Base-by-base conservation (phyloP, 495 filamentous ascomycete genomes). In the Penicillium bialowiezense region DNA sequence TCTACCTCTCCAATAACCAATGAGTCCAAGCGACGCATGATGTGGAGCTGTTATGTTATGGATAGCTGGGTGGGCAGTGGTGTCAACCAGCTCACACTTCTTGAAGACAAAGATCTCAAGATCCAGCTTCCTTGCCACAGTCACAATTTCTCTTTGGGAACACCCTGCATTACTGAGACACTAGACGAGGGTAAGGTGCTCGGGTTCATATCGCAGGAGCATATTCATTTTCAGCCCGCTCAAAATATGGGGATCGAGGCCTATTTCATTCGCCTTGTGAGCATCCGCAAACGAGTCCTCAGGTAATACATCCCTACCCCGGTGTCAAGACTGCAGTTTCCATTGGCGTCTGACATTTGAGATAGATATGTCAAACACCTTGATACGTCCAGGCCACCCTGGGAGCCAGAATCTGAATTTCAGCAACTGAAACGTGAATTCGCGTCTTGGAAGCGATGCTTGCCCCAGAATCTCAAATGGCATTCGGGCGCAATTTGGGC, bases 31-130 rank as follows among this genome's bases (percentile, higher is more conserved):
- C 57, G 60, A 10, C 48, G 60, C 23, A 24, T 60, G 17, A 60
- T 60, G 50, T 63, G 60, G 60, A 56, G 57, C 7, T 60, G 58
- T 31, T 63, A 63, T 58, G 54, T 63, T 9, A 59, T 63, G 51
- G 60, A 63, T 37, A 59, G 57, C 17, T 63, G 60, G 60, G 52
- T 56, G 2, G 54, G 58, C 5, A 59, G 52, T 17, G 55, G 55
- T 36, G 55, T 58, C 23, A 53, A 58, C 29, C 55, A 58, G n/a
- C 55, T 58, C 35, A 55, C 58, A 38, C 29, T 58, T 8, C 35
- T 63, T 3, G 44, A 54, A 44, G 60, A 63, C 20, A 33, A 34
- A 15, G 56, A 57, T 32, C 36, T 63, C 7, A 61, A 61, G 41
- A 60, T 63, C 12, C 60, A 63, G 50, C 36, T 72, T 51, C 42